Base-by-base conservation (phyloP, 1,284 basidiomycete genomes). In the Trichosporon sp. region DNA sequence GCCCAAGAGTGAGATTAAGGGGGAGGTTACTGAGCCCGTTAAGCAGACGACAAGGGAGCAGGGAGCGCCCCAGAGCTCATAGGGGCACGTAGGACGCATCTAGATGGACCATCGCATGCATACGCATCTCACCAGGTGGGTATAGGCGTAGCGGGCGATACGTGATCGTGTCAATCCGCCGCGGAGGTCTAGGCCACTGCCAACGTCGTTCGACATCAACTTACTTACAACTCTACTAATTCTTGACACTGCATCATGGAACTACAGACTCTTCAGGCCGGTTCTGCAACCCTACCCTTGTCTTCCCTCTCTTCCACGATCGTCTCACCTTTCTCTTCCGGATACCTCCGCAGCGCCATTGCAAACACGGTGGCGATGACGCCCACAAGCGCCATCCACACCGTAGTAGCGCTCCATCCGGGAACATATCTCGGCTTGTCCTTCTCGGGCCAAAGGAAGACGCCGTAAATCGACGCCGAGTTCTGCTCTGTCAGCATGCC, bases 401-500 rank as follows among this genome's bases (percentile, higher is more conserved):
- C 70, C 44, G 81, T 76, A 1, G 80, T 80, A 4, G 78, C 78
- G 10, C 78, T 72, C 70, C 82, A 83, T 2, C 82, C 82, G 36
- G 79, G 80, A 40, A 80, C 77, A 68, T 81, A 83, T 34, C 80
- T 70, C 0, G 82, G 81, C 16, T 74, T 76, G 54, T 81, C 78
- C 14, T 66, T 75, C 7, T 70, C 61, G 11, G 82, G 82, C 82
- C 82, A 83, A 11, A 83, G 75, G 77, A 83, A 83, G 27, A 80
- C 78, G 58, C 82, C 82, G 66, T 83, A 83, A 71, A 83, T 82
- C 7, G 78, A 76, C 3, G 76, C 76, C 11, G 68, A 70, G 64
- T 78, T 78, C 36, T 37, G 36, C 19, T 4, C 8, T 37, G 36
- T 37, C 36, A 37, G 36, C 36, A 37, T 7, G 36, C 9, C 4